Base-by-base conservation (phyloP, 768 basidiomycete genomes). In the Phlebiopsis gigantea region DNA sequence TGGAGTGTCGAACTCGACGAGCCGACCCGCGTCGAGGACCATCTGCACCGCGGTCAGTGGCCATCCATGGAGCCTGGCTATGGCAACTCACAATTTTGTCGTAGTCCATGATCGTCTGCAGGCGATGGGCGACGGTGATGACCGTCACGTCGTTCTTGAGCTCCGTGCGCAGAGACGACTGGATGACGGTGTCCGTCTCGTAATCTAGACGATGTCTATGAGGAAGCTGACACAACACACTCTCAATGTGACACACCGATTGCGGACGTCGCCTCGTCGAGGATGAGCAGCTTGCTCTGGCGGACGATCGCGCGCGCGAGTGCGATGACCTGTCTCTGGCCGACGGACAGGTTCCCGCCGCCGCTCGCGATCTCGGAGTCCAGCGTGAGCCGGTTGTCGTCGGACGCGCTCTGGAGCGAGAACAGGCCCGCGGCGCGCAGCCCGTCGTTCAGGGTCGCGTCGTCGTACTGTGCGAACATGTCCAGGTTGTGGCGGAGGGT, bases 71-170 rank as follows among this genome's bases (percentile, higher is more conserved):
- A 43, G 8, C 25, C 5, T 15, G 25, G 24, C 22, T 41, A 28
- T 10, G 55, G 17, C 29, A 14, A 60, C 66, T 46, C 57, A 84
- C 73, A 46, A 85, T 79, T 60, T 80, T 79, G 65, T 85, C 82
- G 3, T 81, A 79, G 52, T 83, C 82, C 72, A 82, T 82, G 59
- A 85, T 79, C 5, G 79, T 84, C 56, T 76, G 74, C 10, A 81
- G 63, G 9, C 83, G 75, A 65, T 84, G 82, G 1, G 84, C 84
- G 34, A 86, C 75, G 17, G 81, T 84, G 34, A 85, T 69, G 19
- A 85, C 68, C 0, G 83, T 85, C 1, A 74, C 74, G 46, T 71
- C 76, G n/a, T 64, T 65, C n/a, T 66, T 66, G 7, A 80, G 64
- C 62, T 75, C 75, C n/a, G 71, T 72, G 7, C 83, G 73, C 53